Conservation (phyloP, 1,139 yeast species). For the Yamadazyma siamensis region DNA sequence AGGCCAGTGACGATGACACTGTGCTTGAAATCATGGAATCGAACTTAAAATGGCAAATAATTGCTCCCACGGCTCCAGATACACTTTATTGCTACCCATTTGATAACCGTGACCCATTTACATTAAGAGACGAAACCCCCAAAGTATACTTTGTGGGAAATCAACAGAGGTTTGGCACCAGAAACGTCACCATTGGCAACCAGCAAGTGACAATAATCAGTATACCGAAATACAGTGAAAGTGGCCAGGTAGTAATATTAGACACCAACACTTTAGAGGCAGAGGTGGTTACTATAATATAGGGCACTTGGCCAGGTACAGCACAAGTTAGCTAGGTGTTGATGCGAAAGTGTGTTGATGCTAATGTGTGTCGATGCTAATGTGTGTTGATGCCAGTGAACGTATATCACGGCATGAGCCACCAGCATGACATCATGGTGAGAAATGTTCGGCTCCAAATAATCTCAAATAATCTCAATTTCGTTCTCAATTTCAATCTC, state of each 20-base stretch:
- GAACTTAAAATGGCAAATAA: constrained; percentile 78
- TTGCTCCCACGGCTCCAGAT: constrained; percentile 95
- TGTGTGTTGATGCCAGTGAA: no score
- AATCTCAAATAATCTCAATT: no score
- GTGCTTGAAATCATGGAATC: constrained; percentile 56
- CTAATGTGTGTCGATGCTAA: no score
- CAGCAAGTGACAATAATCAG: constrained; percentile 47
- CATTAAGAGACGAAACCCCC: constrained; percentile 65
- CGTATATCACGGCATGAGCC: no score
- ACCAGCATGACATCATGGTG: no score
- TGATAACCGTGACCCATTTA: constrained; percentile 77
- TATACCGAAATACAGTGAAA: constrained; percentile 64
- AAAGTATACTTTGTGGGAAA: constrained; percentile 87
- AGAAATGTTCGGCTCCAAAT: no score
- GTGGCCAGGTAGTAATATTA: constrained; percentile 68
- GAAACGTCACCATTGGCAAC: constrained; percentile 23
- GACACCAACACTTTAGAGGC: constrained; percentile 57
- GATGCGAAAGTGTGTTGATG: no score
- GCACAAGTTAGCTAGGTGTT: no score
- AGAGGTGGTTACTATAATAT: constrained; percentile 31
- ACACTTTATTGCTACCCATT: constrained; percentile 90
- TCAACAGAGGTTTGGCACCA: constrained; percentile 57
- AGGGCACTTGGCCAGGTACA: no score
- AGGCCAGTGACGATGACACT: constrained; percentile 21
- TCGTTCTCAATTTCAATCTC: no score